These are phyloP conservation scores for Ogataea polymorpha DNA, from an alignment of 805 yeast genomes.

Conservation along the genomic window DNA sequence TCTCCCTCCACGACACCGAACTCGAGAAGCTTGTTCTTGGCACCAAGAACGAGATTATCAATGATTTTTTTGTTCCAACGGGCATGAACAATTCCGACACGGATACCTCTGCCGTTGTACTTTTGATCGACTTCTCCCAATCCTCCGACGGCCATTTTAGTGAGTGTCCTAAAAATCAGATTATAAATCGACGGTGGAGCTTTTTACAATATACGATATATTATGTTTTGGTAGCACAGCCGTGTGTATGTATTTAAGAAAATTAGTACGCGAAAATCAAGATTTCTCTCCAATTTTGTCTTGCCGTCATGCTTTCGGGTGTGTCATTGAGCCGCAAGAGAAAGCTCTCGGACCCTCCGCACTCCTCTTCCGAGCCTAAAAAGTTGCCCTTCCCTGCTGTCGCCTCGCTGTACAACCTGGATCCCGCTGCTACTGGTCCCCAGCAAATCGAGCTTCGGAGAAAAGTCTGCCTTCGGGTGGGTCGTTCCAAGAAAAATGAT, in stretches of 20 bases:
- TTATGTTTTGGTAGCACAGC: neutral
- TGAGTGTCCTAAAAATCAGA: neutral
- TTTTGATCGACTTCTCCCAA: conserved; percentile 52
- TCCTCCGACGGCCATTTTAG: conserved; percentile 73
- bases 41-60: conserved; percentile 77
- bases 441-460: conserved; percentile 14
- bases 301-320: conserved; percentile 7
- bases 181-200: neutral
- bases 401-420: conserved; percentile 16
- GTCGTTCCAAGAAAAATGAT: conserved; percentile 47
- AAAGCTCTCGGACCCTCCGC: conserved; percentile 4
- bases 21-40: conserved; percentile 52
- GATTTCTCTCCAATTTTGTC: neutral
- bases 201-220: neutral
- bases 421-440: conserved; percentile 10
- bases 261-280: conserved; percentile 5
- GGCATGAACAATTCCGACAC: conserved; percentile 88
- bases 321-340: conserved; percentile 16
- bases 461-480: conserved; percentile 20
- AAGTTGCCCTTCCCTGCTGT: conserved; percentile 1
- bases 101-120: conserved; percentile 56
- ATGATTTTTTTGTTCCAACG: conserved; percentile 88
- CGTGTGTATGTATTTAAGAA: conserved; percentile 4
- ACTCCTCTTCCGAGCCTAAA: conserved; percentile 7
- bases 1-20: conserved; percentile 75